Evolutionary conservation across 495 filamentous ascomycete species (phyloP), one percentile per base, ranked within the genome.

Genomic region (Xylona heveae): DNA sequence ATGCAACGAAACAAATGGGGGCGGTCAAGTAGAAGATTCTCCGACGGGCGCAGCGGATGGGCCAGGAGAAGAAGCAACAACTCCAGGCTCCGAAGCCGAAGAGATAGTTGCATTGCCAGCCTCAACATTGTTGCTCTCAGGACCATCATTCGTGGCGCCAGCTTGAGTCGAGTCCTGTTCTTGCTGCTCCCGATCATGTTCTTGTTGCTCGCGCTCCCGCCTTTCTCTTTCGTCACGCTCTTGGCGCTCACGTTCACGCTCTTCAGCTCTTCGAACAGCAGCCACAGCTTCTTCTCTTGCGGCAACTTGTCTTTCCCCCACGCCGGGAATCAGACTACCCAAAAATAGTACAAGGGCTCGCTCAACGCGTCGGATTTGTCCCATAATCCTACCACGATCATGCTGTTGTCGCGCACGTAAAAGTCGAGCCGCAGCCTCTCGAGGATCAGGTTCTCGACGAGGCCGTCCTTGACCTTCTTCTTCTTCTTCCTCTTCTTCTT

Each of bases 251-350:
- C 46, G 51, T 30, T 61, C 48, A 28, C 51, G 51, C 37, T 58
- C 43, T 39, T 59, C 52, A 22, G 58, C 62, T 43, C 66, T 54
- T 28, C 59, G 59, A 14, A 17, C 30, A 18, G 58, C 61, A 15
- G 55, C 59, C 40, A 70, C 71, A 5, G 68, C 66, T 3, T 61
- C 67, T 42, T 76, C 72, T 23, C 71, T 59, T 22, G 68, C 72
- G 37, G 64, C 61, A 28, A 91, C 79, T 43, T 88, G 76, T 27
- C 79, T 54, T 49, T 92, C 83, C 0, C 81, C 79, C 9, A 92
- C 60, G 5, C 83, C 83, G 0, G 83, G 83, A 19, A 80, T 68
- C 32, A 93, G 55, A 52, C 78, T 88, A 4, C 81, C 80, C 22
- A 92, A 49, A 42, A 93, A 85, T 19, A 93, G 55, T 9, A 82